Base-by-base conservation (phyloP, 768 basidiomycete genomes). In the Porpolomopsis calyptriformis region DNA sequence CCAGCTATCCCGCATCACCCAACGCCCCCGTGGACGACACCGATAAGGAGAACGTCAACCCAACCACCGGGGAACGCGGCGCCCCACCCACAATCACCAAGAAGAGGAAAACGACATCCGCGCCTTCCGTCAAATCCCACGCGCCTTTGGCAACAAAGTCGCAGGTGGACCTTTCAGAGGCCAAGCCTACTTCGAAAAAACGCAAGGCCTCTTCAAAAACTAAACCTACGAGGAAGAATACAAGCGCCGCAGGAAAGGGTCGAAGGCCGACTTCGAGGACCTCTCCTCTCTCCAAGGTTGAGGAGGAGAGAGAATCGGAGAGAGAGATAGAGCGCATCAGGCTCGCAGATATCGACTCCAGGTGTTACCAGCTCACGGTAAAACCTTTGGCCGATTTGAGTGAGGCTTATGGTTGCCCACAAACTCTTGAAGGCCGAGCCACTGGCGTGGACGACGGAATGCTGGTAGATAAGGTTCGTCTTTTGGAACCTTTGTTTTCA, bases 1-100 rank as follows among this genome's bases (percentile, higher is more conserved):
- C 39, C 37, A n/a, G 12, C 36, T 27, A 27, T 38, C 35, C 25
- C 12, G 25, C 37, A 37, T 38, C 45, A 29, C 45, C 34, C 22
- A 12, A 12, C 26, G 7, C 5, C n/a, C 37, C 16, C 4, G 18
- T 35, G 12, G 19, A 35, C 4, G n/a, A 22, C 23, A 18, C 46
- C n/a, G 82, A 86, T 67, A 88, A 88, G 70, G 85, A 88, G 64
- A 88, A 88, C 58, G 67, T 80, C 36, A 72, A 87, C 60, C 85
- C 85, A 37, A 51, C 80, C 54, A 87, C 85, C 2, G 85, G 85
- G 4, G 72, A 75, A 49, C 77, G 75, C 29, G 62, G 78, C 2
- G 72, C 66, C 55, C 65, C 12, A 53, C 52, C 4, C 56, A 63
- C 23, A 60, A 61, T n/a, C n/a, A n/a, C n/a, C 5, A 84, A 83